Base-by-base conservation (phyloP, 2,329 filamentous ascomycete species). In the Davidsoniella eucalypti region DNA sequence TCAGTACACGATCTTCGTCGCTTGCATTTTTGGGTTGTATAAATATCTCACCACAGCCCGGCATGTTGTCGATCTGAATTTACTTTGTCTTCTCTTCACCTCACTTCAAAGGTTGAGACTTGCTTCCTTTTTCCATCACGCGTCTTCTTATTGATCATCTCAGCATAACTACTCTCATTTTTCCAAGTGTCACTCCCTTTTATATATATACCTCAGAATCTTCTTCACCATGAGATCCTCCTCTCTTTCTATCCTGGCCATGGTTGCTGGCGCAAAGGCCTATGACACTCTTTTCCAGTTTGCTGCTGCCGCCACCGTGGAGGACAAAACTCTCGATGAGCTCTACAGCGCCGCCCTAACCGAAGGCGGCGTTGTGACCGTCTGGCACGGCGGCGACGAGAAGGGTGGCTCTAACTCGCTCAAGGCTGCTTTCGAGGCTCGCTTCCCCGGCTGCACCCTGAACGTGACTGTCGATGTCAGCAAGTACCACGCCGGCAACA, bases 381-480 rank as follows among this genome's bases (percentile, higher is more conserved):
- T 67, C 3, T 71, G 67, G 67, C 68, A 69, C 39, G 70, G 70
- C 2, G 71, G 70, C n/a, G 69, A 72, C 36, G 68, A 72, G 51
- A 55, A 55, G 25, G 58, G 56, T 40, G 66, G 69, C 46, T 65
- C 66, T 33, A 57, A 67, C 49, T 25, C 9, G 1, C 52, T 72
- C 12, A 71, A 69, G 55, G 39, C 58, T 3, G 62, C 63, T 1
- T 75, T 73, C 53, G 69, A 71, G 54, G 54, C 57, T 1, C 60
- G 62, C 0, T 76, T 74, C 55, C 71, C 71, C 0, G 65, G 66
- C 7, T 67, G 75, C 52, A 69, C 64, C 3, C 64, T 76, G 14
- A 73, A 76, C 55, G 46, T 73, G 36, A 75, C 72, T 0, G 69
- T 75, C 41, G 72, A 75, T 52, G 57, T 76, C 0, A 74, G 71